Evolutionary conservation across 345 rosid species (phyloP), one percentile per base, ranked within the genome.

Genomic region (Populus nigra): DNA sequence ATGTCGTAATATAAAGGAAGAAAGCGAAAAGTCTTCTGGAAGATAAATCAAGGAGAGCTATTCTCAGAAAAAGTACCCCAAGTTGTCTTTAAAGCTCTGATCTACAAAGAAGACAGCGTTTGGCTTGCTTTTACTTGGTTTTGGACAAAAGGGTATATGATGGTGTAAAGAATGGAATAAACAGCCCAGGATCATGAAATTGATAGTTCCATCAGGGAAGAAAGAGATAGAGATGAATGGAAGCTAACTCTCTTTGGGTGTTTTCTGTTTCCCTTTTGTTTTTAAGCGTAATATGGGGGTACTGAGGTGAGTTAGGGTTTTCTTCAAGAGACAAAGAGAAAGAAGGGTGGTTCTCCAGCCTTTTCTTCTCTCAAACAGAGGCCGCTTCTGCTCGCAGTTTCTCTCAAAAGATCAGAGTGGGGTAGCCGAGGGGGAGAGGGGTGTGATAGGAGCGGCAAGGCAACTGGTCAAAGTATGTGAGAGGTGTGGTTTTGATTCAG

Each of bases 51-150:
- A 29, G 74, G 31, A 65, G 57, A 76, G 73, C 73, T 72, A 16
- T 66, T 33, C 76, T 77, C 77, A 77, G 84, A 83, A 74, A 41
- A 84, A 59, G 84, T 83, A 83, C 80, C 86, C 86, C 82, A 78
- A 76, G 80, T 62, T 61, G 78, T 68, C 83, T 84, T 84, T 43
- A 72, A 69, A 80, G 82, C 80, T 84, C 80, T 78, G 82, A 84
- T 80, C 86, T 78, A 83, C 81, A 71, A 80, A 80, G 49, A 76
- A 57, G 76, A 82, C 82, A 68, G 76, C 38, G 82, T 27, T 74
- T 38, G 20, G 72, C 43, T 80, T 68, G 73, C 66, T 76, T 79
- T 82, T 47, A 9, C 74, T 50, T 67, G 66, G 76, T 69, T 74
- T 59, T n/a, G 66, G 75, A 39, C 70, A 83, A 81, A 83, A 83